Conservation (phyloP, 352 stramenopile genomes). For the Phytophthora quininea region DNA sequence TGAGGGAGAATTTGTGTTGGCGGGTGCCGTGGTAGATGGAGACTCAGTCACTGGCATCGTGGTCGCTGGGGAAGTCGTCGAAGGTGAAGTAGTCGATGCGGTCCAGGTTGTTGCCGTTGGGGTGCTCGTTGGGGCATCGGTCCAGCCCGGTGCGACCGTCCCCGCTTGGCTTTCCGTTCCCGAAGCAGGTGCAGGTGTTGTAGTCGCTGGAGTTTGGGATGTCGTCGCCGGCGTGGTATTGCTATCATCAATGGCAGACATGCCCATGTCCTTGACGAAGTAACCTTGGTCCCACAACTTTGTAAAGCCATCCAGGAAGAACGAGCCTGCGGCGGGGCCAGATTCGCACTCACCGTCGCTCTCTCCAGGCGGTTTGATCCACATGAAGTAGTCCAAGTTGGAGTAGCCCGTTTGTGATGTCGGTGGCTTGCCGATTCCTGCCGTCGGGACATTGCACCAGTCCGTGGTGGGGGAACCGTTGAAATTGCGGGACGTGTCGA, state of each 20-base stretch:
- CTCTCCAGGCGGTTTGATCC: constrained; percentile 53
- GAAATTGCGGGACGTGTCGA: constrained; percentile 3
- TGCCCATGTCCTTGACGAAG: constrained; percentile 34
- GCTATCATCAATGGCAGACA: constrained; percentile 9
- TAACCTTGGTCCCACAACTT: constrained; percentile 60
- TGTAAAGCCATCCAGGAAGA: constrained; percentile 49
- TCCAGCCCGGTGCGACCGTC: background rate
- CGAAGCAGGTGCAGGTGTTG: background rate
- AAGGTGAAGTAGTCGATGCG: background rate
- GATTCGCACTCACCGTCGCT: constrained; percentile 51
- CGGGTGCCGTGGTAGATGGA: background rate
- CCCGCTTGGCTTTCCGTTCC: background rate
- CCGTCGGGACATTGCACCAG: constrained; percentile 4
- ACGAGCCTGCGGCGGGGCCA: constrained; percentile 44
- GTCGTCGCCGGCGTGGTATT: background rate
- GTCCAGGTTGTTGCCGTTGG: constrained; percentile 4
- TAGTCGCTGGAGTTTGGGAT: background rate
- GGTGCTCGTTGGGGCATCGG: background rate
- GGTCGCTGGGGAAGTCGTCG: background rate
- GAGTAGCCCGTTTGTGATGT: constrained; percentile 35
- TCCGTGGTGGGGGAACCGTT: background rate
- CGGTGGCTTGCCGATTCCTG: constrained; percentile 45
- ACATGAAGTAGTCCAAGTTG: constrained; percentile 57
- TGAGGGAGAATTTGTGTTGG: background rate
- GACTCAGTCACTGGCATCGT: background rate